Evolutionary conservation across 2,329 filamentous ascomycete genomes (phyloP).

Genomic region (Ascosphaera aggregata): DNA sequence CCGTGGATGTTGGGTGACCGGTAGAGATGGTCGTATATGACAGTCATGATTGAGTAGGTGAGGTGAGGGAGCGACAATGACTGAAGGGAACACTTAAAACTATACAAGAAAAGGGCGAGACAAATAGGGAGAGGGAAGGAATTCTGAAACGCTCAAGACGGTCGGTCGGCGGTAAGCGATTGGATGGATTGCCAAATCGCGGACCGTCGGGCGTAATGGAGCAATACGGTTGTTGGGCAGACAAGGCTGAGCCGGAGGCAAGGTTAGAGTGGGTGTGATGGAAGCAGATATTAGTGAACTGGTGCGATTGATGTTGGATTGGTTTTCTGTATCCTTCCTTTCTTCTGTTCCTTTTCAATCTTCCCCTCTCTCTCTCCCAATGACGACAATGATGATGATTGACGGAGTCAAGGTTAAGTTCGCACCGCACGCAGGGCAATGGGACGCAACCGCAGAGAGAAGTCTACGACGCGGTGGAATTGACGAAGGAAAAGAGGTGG

Average conservation of each 20-base stretch:
- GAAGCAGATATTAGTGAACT: too few relatives aligned
- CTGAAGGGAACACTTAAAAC: background rate
- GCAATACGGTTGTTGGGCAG: background rate
- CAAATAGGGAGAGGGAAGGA: background rate
- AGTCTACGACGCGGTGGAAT: too few relatives aligned
- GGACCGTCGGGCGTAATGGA: background rate
- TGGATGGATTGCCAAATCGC: background rate
- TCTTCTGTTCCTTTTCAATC: too few relatives aligned
- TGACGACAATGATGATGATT: too few relatives aligned
- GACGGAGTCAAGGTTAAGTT: too few relatives aligned
- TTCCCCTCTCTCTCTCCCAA: too few relatives aligned
- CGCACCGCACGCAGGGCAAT: too few relatives aligned
- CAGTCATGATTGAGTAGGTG: conserved; percentile 51
- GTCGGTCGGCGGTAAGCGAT: background rate
- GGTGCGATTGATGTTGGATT: too few relatives aligned
- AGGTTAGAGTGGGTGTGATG: too few relatives aligned
- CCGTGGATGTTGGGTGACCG: conserved; percentile 32
- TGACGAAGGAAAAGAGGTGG: too few relatives aligned
- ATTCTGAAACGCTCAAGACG: background rate
- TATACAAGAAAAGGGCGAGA: conserved; percentile 1
- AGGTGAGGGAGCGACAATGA: conserved; percentile 3
- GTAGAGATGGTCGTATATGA: conserved; percentile 48
- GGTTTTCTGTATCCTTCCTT: too few relatives aligned
- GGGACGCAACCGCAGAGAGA: too few relatives aligned
- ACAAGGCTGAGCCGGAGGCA: background rate